These are phyloP conservation scores for Orbilia oligospora DNA, from an alignment of 2,329 filamentous ascomycete genomes.

Conservation along the genomic window DNA sequence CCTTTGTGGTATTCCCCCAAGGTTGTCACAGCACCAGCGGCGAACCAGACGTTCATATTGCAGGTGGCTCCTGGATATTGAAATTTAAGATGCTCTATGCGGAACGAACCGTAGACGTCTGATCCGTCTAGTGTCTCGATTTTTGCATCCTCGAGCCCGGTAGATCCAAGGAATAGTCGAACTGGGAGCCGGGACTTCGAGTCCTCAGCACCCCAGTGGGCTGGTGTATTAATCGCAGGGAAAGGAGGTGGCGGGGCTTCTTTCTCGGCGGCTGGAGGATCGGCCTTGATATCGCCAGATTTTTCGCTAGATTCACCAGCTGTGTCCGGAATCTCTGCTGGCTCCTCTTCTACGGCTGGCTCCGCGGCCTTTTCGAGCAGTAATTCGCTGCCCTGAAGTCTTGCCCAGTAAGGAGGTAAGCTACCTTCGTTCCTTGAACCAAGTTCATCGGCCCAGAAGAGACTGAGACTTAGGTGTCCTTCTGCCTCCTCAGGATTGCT, in stretches of 20 bases:
- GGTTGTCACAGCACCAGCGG: conserved; percentile 71
- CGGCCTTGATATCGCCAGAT: conserved; percentile 20
- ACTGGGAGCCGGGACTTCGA: conserved; percentile 45
- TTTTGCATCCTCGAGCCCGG: conserved; percentile 51
- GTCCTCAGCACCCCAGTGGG: conserved; percentile 41
- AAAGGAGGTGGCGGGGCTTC: conserved; percentile 48
- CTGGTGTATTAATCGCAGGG: conserved; percentile 46
- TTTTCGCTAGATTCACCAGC: conserved; percentile 46
- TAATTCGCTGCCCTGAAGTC: conserved; percentile 61
- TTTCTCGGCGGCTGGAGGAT: conserved; percentile 20
- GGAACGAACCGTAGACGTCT: conserved; percentile 68
- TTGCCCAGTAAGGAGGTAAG: conserved; percentile 74
- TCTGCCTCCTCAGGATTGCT: conserved; percentile 75
- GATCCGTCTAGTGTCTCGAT: conserved; percentile 55
- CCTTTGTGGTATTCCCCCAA: conserved; percentile 73
- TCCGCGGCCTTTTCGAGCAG: conserved; percentile 63
- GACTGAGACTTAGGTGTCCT: conserved; percentile 73
- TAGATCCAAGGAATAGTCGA: conserved; percentile 44
- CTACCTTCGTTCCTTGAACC: conserved; percentile 71
- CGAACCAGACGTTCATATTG: conserved; percentile 72
- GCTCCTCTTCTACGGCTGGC: conserved; percentile 55
- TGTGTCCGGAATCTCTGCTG: conserved; percentile 31
- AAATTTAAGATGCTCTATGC: conserved; percentile 64
- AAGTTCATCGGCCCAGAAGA: conserved; percentile 73
- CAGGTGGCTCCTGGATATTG: conserved; percentile 61